Conservation (phyloP, 768 basidiomycete species). For the Lactarius hengduanensis region DNA sequence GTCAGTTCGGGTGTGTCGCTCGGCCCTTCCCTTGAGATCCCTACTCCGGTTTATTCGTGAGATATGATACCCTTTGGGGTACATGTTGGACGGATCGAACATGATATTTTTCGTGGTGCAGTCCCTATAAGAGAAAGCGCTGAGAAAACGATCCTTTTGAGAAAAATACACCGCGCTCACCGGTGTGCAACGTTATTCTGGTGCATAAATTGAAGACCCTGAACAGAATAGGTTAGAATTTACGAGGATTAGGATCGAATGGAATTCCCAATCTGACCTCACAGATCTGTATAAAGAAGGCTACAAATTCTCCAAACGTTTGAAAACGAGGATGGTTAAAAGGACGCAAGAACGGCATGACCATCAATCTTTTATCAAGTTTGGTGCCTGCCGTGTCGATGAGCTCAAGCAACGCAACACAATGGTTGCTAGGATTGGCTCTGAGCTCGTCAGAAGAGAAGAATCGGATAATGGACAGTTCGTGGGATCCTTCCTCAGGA, state of each 20-base stretch:
- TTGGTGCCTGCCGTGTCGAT: constrained; percentile 10
- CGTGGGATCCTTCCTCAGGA: constrained; percentile 17
- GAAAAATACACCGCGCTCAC: background rate
- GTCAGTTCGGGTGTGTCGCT: constrained; percentile 31
- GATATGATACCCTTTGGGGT: constrained; percentile 16
- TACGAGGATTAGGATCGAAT: background rate
- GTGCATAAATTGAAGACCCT: constrained; percentile 20
- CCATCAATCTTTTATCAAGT: constrained; percentile 18
- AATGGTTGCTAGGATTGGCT: constrained; percentile 24
- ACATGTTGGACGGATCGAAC: constrained; percentile 20
- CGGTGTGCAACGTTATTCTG: constrained; percentile 18
- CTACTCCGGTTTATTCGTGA: constrained; percentile 4
- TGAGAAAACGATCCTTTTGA: background rate
- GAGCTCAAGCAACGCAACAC: constrained; percentile 23
- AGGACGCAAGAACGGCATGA: constrained; percentile 27
- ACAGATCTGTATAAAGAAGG: constrained; percentile 24
- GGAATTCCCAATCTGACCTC: constrained; percentile 5
- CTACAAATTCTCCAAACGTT: constrained; percentile 28
- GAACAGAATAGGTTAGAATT: constrained; percentile 1
- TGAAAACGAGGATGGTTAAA: constrained; percentile 27
- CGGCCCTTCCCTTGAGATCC: constrained; percentile 14
- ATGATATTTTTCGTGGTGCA: constrained; percentile 23
- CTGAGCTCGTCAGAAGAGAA: constrained; percentile 18
- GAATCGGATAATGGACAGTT: constrained; percentile 6
- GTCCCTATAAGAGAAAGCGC: constrained; percentile 3